A percentile compares a stretch with the other conserved stretches of the same genome.
Evolutionary conservation across 2,329 filamentous ascomycete species (phyloP).

Genomic region (Diaporthe nobilis): DNA sequence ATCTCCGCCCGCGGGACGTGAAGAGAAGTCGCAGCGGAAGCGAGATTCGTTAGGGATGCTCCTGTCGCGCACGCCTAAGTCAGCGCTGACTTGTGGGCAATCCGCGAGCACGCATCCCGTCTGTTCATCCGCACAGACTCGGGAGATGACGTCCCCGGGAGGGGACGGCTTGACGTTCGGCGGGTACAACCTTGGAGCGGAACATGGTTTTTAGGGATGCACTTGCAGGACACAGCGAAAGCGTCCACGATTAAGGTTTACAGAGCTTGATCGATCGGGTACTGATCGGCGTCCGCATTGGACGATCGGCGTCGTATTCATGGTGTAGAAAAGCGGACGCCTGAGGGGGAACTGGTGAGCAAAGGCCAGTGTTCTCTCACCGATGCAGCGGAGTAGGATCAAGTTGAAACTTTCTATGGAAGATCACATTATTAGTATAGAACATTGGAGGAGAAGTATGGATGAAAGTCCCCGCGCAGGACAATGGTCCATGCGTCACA

Average conservation of each 20-base stretch:
- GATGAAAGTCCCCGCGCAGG: too few species aligned
- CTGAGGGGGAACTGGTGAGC: neutral
- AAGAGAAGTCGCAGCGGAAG: neutral
- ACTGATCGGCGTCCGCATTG: conserved; percentile 26
- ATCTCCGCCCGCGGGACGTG: conserved; percentile 14
- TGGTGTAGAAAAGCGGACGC: neutral
- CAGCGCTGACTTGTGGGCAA: conserved; percentile 15
- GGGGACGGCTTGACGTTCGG: conserved; percentile 24
- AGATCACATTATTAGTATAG: neutral
- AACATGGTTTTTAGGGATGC: conserved; percentile 2
- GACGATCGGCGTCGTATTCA: conserved; percentile 20
- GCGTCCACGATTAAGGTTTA: conserved; percentile 15
- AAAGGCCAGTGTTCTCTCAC: neutral
- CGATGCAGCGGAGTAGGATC: neutral
- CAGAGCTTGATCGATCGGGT: neutral
- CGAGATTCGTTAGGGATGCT: conserved; percentile 29
- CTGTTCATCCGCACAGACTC: conserved; percentile 31
- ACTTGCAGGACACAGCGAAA: conserved; percentile 1
- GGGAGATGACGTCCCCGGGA: conserved; percentile 32
- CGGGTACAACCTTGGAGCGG: conserved; percentile 30
- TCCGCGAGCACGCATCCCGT: conserved; percentile 19
- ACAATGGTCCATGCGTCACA: neutral
- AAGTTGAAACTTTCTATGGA: conserved; percentile 19
- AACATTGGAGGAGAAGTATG: neutral
- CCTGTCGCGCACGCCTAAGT: neutral